Evolutionary conservation across 2,329 filamentous ascomycete genomes (phyloP).

Genomic region (Aureobasidium sp.): DNA sequence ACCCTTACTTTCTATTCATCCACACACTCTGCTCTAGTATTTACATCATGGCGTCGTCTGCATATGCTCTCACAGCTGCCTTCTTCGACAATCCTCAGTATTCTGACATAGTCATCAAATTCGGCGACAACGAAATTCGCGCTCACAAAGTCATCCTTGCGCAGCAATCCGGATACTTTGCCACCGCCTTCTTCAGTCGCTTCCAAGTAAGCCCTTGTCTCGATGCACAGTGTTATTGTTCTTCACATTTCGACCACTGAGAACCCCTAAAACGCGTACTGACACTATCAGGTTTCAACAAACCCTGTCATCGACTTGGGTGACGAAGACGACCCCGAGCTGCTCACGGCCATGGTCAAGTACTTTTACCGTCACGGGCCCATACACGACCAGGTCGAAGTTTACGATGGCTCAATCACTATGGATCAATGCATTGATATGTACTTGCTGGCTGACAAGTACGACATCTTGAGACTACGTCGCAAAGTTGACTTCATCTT

Average conservation of each 20-base stretch:
- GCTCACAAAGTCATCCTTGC: background rate
- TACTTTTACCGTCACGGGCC: background rate
- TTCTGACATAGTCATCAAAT: background rate
- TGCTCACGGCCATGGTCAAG: background rate
- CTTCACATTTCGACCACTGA: no score
- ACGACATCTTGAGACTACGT: background rate
- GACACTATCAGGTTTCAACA: background rate
- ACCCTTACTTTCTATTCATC: background rate
- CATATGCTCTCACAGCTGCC: background rate
- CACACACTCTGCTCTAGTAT: background rate
- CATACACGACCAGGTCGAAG: no score
- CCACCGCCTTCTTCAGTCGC: background rate
- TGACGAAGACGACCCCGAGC: background rate
- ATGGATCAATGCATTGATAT: no score
- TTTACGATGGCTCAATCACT: no score
- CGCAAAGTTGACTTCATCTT: no score
- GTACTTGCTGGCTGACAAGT: background rate
- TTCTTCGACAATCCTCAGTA: background rate
- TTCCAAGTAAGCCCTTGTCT: background rate
- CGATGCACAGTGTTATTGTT: background rate
- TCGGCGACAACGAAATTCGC: background rate
- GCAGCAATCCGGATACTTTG: background rate
- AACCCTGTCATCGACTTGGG: background rate
- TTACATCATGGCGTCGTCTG: background rate
- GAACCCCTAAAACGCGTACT: background rate